Conservation (phyloP, 1,139 yeast genomes). For the Debaryomyces sp. region DNA sequence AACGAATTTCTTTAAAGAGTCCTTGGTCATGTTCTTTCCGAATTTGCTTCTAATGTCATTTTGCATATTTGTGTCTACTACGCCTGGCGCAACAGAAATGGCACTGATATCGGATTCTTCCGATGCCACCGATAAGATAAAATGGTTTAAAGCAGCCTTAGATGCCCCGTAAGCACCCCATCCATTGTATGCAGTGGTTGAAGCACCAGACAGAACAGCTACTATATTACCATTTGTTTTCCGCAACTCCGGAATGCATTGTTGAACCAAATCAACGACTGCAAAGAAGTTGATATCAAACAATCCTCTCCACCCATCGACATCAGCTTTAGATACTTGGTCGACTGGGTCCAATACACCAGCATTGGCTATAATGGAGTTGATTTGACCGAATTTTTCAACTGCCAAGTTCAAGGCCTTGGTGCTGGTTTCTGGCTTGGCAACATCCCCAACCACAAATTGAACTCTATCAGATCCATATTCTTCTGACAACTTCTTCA, state of each 20-base stretch:
- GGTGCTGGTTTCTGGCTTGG: slow-evolving; percentile 39
- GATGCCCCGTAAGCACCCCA: slow-evolving; percentile 93
- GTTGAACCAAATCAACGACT: slow-evolving; percentile 61
- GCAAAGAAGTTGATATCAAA: slow-evolving; percentile 83
- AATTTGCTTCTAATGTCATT: slow-evolving; percentile 63
- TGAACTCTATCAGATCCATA: slow-evolving; percentile 55
- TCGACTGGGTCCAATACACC: slow-evolving; percentile 85
- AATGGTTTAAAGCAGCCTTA: slow-evolving; percentile 85
- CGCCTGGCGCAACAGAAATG: slow-evolving; percentile 88
- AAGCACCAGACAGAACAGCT: slow-evolving; percentile 87
- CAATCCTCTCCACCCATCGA: slow-evolving; percentile 61
- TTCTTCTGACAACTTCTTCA: slow-evolving; percentile 43
- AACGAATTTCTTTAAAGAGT: slow-evolving; percentile 58
- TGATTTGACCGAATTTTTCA: slow-evolving; percentile 58
- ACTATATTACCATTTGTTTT: slow-evolving; percentile 62
- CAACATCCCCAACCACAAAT: slow-evolving; percentile 68
- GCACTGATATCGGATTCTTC: slow-evolving; percentile 66
- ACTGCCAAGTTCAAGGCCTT: slow-evolving; percentile 52
- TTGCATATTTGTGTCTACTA: slow-evolving; percentile 90
- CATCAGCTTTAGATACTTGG: slow-evolving; percentile 49
- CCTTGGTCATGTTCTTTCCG: slow-evolving; percentile 58
- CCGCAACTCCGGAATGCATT: slow-evolving; percentile 61
- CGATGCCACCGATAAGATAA: slow-evolving; percentile 62
- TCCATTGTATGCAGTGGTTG: slow-evolving; percentile 59
- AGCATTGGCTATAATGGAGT: slow-evolving; percentile 82